These are phyloP conservation scores for Puya raimondii DNA, from an alignment of 176 grass and related monocot species.

Conservation along the genomic window DNA sequence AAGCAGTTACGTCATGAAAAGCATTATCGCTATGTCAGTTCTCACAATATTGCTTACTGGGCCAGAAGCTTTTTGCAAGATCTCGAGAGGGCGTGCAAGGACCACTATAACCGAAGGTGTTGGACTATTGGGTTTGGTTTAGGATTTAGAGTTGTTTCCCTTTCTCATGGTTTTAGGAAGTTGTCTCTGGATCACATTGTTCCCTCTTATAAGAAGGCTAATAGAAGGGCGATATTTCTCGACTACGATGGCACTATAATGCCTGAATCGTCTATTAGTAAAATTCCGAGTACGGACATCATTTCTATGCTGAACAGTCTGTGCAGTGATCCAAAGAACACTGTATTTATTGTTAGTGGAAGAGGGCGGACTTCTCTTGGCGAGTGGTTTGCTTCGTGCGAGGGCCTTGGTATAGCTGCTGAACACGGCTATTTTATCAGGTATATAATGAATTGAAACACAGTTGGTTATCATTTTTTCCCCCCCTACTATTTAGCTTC, in stretches of 20 bases:
- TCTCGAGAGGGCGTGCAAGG: conserved; percentile 62
- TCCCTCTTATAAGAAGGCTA: conserved; percentile 49
- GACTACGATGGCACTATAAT: conserved; percentile 87
- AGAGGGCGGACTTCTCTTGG: conserved; percentile 37
- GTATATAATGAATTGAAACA: conserved; percentile 18
- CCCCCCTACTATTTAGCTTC: background rate
- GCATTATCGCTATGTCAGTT: conserved; percentile 60
- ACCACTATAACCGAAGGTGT: conserved; percentile 64
- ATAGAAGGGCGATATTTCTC: conserved; percentile 60
- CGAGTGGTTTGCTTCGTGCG: conserved; percentile 65
- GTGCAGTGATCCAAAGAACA: conserved; percentile 58
- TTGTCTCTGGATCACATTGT: conserved; percentile 44
- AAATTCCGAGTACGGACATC: conserved; percentile 46
- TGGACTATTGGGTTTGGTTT: conserved; percentile 69
- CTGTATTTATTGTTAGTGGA: conserved; percentile 71
- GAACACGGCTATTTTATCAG: conserved; percentile 86
- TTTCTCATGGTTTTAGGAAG: conserved; percentile 66
- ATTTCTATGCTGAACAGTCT: conserved; percentile 61
- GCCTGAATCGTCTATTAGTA: conserved; percentile 49
- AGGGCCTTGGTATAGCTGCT: conserved; percentile 68
- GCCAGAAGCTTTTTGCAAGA: conserved; percentile 62
- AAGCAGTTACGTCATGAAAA: conserved; percentile 67
- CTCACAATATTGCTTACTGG: conserved; percentile 70
- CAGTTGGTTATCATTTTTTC: background rate
- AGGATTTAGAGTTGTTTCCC: conserved; percentile 62